Conservation (phyloP, 2,329 filamentous ascomycete genomes). For the Colletotrichum ledebouriae region DNA sequence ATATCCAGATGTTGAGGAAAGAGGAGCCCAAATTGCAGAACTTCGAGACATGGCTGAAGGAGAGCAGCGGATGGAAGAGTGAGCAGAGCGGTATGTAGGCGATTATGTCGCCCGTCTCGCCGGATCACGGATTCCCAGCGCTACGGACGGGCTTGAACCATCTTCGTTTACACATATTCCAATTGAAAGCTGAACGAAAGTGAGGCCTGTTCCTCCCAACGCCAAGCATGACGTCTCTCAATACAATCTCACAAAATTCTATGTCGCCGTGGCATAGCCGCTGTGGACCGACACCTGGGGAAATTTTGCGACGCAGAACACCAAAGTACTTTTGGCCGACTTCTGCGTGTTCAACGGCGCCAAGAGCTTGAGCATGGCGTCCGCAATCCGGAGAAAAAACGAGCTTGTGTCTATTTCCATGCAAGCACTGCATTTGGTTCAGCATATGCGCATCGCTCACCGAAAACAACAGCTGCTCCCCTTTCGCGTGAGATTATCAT, state of each 20-base stretch:
- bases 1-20: constrained; percentile 34
- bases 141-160: neutral
- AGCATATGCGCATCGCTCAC: too few relatives aligned
- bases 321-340: too few relatives aligned
- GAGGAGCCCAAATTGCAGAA: constrained; percentile 42
- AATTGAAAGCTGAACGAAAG: neutral
- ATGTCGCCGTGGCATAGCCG: neutral
- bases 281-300: neutral
- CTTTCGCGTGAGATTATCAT: too few relatives aligned
- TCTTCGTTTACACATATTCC: neutral
- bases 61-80: constrained; percentile 46
- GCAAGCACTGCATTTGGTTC: too few relatives aligned
- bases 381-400: too few relatives aligned
- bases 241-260: neutral
- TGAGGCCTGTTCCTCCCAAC: too few relatives aligned
- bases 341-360: too few relatives aligned
- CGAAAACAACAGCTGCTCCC: too few relatives aligned
- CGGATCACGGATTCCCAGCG: neutral
- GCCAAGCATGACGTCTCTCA: neutral
- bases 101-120: neutral
- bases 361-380: too few relatives aligned
- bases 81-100: constrained; percentile 10
- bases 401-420: too few relatives aligned
- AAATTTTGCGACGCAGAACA: neutral
- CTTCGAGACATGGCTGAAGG: constrained; percentile 45